phyloP scores from a whole-genome alignment of 2,329 filamentous ascomycete genomes.

The Botrytis elliptica region DNA sequence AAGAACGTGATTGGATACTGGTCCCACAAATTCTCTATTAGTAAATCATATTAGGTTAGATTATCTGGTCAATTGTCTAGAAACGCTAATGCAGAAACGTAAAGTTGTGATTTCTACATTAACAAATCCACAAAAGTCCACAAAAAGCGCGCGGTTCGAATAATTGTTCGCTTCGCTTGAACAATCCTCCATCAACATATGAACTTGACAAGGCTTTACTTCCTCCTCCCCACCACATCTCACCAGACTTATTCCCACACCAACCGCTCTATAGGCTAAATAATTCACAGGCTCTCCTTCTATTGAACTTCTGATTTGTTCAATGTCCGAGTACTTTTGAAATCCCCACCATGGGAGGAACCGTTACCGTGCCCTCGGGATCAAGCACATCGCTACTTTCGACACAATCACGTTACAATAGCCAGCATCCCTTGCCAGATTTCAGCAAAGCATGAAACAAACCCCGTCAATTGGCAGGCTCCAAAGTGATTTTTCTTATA shows the following conservation, averaged over 20 bases:
- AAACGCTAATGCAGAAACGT: conserved; percentile 8
- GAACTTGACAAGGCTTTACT: conserved; percentile 12
- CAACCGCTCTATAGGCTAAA: background rate
- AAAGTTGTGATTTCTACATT: conserved; percentile 3
- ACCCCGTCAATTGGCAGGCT: background rate
- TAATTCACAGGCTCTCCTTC: background rate
- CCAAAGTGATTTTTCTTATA: background rate
- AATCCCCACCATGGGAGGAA: background rate
- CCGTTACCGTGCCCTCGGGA: conserved; percentile 20
- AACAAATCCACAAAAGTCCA: conserved; percentile 8
- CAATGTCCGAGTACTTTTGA: background rate
- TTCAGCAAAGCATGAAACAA: conserved; percentile 13
- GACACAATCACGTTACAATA: conserved; percentile 10
- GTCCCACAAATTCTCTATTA: background rate
- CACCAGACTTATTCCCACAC: background rate
- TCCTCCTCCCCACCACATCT: background rate
- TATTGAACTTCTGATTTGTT: conserved; percentile 1
- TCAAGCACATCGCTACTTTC: conserved; percentile 8
- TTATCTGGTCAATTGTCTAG: background rate
- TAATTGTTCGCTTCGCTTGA: conserved; percentile 13
- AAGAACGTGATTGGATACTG: background rate
- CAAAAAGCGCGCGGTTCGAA: conserved; percentile 18
- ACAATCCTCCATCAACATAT: conserved; percentile 10
- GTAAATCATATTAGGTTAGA: background rate
- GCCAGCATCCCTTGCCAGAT: background rate